A percentile compares a stretch with the other conserved stretches of the same genome.
phyloP scores from a whole-genome alignment of 2,329 filamentous ascomycete genomes.

The Ceratocystis smalleyi region DNA sequence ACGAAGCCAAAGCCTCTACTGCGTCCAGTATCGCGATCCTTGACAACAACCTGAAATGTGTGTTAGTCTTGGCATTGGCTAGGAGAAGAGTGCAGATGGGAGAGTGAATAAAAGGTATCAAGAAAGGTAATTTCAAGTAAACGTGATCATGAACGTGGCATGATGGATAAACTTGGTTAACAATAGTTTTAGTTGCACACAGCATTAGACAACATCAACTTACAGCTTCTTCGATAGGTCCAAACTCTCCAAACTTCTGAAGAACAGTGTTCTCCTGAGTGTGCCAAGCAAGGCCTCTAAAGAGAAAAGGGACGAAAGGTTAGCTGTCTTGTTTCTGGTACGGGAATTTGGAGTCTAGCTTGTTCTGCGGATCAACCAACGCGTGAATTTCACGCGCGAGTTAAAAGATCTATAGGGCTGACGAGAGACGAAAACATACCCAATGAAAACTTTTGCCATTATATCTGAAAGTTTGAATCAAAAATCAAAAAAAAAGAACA shows the following conservation, averaged over 20 bases:
- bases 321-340: not conserved
- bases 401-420: not conserved
- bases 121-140: not conserved
- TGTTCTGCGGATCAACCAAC: not conserved
- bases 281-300: conserved; percentile 92
- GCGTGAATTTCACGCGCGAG: conserved; percentile 1
- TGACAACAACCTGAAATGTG: conserved; percentile 67
- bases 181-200: not conserved
- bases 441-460: conserved; percentile 93
- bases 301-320: not conserved
- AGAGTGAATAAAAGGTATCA: not conserved
- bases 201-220: conserved; percentile 29
- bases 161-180: not conserved
- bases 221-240: conserved; percentile 87
- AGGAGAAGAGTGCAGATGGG: not conserved
- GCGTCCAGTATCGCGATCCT: conserved; percentile 89
- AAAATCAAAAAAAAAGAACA: not conserved
- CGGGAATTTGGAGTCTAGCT: not conserved
- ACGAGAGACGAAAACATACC: conserved; percentile 40
- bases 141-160: not conserved
- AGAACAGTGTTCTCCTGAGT: conserved; percentile 79
- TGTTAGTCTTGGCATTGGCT: not conserved
- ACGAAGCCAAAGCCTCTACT: conserved; percentile 97
- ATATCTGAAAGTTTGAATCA: conserved; percentile 17
- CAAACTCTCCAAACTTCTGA: conserved; percentile 85